These are phyloP conservation scores for Phytophthora fragariae DNA, from an alignment of 352 stramenopile genomes.

Conservation along the genomic window DNA sequence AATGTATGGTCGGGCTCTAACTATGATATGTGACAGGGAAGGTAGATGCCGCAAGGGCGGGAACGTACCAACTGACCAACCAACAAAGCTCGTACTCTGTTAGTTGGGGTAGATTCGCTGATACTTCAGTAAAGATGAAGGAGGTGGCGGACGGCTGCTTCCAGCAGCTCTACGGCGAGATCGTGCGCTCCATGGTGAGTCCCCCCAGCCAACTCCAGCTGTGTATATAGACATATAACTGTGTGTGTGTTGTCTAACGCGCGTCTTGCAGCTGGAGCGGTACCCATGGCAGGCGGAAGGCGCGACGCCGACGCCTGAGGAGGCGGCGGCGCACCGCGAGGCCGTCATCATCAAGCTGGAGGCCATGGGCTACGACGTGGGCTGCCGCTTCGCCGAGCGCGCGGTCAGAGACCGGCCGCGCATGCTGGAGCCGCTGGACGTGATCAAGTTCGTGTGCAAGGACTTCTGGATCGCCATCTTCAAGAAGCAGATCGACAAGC, in stretches of 20 bases:
- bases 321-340: constrained; percentile 58
- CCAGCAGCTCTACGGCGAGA: constrained; percentile 88
- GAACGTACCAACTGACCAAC: no score
- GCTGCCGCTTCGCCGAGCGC: constrained; percentile 84
- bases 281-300: constrained; percentile 56
- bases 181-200: constrained; percentile 87
- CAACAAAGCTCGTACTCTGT: no score
- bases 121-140: constrained; percentile 54
- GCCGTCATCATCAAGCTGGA: constrained; percentile 86
- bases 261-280: constrained; percentile 59
- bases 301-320: constrained; percentile 34
- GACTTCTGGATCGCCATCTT: constrained; percentile 98
- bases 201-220: neutral
- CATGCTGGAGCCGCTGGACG: constrained; percentile 92
- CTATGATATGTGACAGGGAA: no score
- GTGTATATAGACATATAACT: neutral
- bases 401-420: constrained; percentile 76
- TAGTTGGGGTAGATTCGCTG: no score
- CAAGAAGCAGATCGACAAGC: constrained; percentile 98
- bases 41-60: no score
- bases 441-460: constrained; percentile 99
- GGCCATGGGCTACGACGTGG: constrained; percentile 88
- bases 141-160: constrained; percentile 89
- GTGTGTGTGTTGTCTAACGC: neutral
- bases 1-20: no score